Conservation (phyloP, 352 stramenopile genomes). For the Aphanomyces euteiches region DNA sequence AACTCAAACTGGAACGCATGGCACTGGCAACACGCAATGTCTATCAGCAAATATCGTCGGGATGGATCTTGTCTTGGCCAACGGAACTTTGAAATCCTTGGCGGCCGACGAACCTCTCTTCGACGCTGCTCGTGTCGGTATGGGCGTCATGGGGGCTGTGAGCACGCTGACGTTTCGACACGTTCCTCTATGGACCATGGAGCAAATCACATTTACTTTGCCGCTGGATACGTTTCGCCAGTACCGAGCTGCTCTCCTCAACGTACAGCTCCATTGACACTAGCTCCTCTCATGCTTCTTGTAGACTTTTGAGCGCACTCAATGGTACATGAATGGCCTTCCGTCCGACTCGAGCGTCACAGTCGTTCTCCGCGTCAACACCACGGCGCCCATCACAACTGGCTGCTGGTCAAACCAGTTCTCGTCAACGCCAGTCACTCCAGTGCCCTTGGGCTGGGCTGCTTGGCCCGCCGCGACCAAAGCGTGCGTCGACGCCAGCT, state of each 20-base stretch:
- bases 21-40: slow-evolving; percentile 19
- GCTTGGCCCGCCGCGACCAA: slow-evolving; percentile 8
- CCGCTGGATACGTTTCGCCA: slow-evolving; percentile 2
- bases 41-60: slow-evolving; percentile 10
- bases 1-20: slow-evolving; percentile 22
- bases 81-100: slow-evolving; percentile 14
- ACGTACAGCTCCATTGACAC: no score
- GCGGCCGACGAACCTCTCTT: not conserved
- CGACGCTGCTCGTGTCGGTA: slow-evolving; percentile 23
- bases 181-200: slow-evolving; percentile 28
- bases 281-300: not conserved
- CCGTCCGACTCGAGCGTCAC: slow-evolving; percentile 6
- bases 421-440: not conserved
- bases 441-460: slow-evolving; percentile 8
- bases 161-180: slow-evolving; percentile 23
- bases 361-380: slow-evolving; percentile 24
- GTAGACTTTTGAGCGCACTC: slow-evolving; percentile 20
- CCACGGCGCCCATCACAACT: slow-evolving; percentile 19
- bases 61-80: slow-evolving; percentile 27
- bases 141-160: slow-evolving; percentile 20
- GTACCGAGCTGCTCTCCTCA: not conserved
- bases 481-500: slow-evolving; percentile 26
- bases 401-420: slow-evolving; percentile 16
- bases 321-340: slow-evolving; percentile 21
- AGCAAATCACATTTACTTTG: slow-evolving; percentile 29